These are phyloP conservation scores for Trichoderma sp. DNA, from an alignment of 2,329 filamentous ascomycete genomes.

Conservation along the genomic window DNA sequence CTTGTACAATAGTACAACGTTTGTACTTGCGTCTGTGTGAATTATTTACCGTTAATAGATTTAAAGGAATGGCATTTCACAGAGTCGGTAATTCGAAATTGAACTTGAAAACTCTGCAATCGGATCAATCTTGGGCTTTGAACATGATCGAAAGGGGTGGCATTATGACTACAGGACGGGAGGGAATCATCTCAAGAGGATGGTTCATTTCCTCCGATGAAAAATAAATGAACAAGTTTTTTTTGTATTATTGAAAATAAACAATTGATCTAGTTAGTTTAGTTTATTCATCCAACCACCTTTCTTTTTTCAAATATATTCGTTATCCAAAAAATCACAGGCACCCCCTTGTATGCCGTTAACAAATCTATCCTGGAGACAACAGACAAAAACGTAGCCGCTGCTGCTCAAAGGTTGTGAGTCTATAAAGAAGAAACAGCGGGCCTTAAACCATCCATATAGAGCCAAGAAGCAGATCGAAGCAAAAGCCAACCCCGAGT, in stretches of 20 bases:
- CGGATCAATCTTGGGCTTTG: not conserved
- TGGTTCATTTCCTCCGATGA: not conserved
- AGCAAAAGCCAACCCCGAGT: not conserved
- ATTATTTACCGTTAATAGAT: not conserved
- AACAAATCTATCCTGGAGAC: constrained; percentile 21
- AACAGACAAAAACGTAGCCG: not conserved
- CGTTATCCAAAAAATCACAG: constrained; percentile 15
- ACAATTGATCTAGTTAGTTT: not conserved
- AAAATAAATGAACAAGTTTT: not conserved
- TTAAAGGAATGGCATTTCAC: not conserved
- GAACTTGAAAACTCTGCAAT: not conserved
- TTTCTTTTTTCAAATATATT: constrained; percentile 10
- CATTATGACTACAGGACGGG: not conserved
- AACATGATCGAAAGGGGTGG: not conserved
- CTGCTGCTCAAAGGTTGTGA: not conserved
- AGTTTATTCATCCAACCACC: constrained; percentile 5
- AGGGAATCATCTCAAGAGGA: not conserved
- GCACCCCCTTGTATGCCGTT: not conserved
- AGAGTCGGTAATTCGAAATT: not conserved
- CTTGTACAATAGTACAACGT: not conserved
- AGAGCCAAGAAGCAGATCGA: constrained; percentile 3
- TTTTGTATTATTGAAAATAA: not conserved
- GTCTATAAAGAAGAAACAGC: not conserved
- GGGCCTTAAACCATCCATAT: not conserved
- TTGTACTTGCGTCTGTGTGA: not conserved